These are phyloP conservation scores for Aspergillus sp. DNA, from an alignment of 2,329 filamentous ascomycete species.

Conservation along the genomic window DNA sequence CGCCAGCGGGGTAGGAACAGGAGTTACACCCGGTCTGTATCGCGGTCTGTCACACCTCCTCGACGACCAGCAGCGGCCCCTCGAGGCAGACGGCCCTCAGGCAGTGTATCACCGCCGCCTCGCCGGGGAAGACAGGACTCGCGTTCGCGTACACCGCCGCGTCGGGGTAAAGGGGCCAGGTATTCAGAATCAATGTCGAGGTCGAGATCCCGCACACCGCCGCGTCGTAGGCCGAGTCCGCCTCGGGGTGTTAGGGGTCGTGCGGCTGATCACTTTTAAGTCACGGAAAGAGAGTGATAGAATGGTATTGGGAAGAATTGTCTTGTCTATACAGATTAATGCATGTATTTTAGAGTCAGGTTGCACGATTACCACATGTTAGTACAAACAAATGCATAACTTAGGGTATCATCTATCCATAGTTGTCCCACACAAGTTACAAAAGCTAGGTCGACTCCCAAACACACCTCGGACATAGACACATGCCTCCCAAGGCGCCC, in stretches of 20 bases:
- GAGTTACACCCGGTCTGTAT: slow-evolving; percentile 26
- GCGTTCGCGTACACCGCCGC: slow-evolving; percentile 18
- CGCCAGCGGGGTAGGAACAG: slow-evolving; percentile 17
- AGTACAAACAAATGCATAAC: too few relatives aligned
- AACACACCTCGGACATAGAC: slow-evolving; percentile 74
- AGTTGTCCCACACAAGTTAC: too few relatives aligned
- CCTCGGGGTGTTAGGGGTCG: slow-evolving; percentile 8
- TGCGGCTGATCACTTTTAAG: slow-evolving; percentile 5
- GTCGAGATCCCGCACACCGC: slow-evolving; percentile 14
- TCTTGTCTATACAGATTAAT: too few relatives aligned
- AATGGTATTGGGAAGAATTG: not conserved
- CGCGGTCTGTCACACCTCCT: slow-evolving; percentile 23
- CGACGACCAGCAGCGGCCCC: slow-evolving; percentile 13
- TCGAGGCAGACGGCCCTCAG: slow-evolving; percentile 13
- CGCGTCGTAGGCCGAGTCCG: slow-evolving; percentile 8
- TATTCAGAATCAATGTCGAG: slow-evolving; percentile 13
- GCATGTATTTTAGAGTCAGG: not conserved
- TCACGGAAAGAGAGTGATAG: not conserved
- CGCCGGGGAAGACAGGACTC: slow-evolving; percentile 18
- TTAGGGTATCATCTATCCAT: too few relatives aligned
- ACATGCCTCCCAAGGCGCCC: slow-evolving; percentile 80
- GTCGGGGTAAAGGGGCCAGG: slow-evolving; percentile 3
- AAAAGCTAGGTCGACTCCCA: slow-evolving; percentile 50
- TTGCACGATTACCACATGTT: too few relatives aligned
- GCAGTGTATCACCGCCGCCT: slow-evolving; percentile 12